A percentile compares a stretch with the other conserved stretches of the same genome.
Evolutionary conservation across 2,329 filamentous ascomycete species (phyloP).

Genomic region (Sporothrix mexicana): DNA sequence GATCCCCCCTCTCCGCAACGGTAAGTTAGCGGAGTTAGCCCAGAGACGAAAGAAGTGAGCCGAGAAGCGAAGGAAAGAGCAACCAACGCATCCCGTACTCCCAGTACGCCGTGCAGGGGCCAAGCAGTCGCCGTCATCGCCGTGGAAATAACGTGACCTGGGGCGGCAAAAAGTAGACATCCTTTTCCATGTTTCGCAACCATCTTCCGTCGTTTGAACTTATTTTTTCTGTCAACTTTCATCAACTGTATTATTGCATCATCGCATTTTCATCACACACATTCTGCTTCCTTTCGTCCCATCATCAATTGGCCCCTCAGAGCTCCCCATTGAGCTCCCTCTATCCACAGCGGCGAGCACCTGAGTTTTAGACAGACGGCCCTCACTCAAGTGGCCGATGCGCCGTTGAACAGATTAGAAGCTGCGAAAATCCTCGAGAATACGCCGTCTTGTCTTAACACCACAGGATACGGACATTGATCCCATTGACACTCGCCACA

Average conservation of each 20-base stretch:
- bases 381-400: not conserved
- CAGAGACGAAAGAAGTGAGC: not conserved
- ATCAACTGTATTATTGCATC: not conserved
- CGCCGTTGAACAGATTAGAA: not conserved
- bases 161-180: not conserved
- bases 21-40: constrained; percentile 17
- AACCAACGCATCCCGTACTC: not conserved
- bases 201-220: not conserved
- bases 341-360: constrained; percentile 9
- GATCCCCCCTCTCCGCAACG: constrained; percentile 14
- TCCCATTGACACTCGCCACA: not conserved
- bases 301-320: constrained; percentile 5
- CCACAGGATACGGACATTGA: not conserved
- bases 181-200: not conserved
- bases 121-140: constrained; percentile 13
- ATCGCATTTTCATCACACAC: not conserved
- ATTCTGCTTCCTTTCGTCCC: not conserved
- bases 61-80: constrained; percentile 21
- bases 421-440: too few species aligned
- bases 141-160: constrained; percentile 31
- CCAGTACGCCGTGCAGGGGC: not conserved
- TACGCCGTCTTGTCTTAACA: not conserved
- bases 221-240: not conserved
- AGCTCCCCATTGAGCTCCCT: not conserved
- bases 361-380: not conserved